Evolutionary conservation across 768 basidiomycete species (phyloP), one percentile per base, ranked within the genome.

Genomic region (Thelephora ganbajun): DNA sequence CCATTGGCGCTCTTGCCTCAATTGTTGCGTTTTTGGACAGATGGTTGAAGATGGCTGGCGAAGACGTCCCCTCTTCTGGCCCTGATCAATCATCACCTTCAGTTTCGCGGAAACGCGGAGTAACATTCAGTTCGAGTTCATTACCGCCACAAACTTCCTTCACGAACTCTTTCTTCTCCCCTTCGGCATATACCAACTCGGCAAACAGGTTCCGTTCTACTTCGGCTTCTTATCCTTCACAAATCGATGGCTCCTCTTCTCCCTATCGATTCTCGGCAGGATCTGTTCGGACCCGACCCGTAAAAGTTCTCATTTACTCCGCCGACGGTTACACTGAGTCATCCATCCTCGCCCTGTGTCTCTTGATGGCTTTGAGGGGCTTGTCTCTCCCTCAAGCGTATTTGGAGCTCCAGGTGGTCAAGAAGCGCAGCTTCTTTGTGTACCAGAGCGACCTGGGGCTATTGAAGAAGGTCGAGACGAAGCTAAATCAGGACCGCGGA

Each of bases 301-400:
- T 80, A 47, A 87, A 88, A 59, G 66, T 92, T 47, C 72, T 92
- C 51, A 61, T 92, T 23, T 86, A 89, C 62, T 84, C 82, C 14
- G 74, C 81, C 14, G 90, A 93, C 60, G 90, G 88, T 44, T 91
- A 94, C 67, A 97, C 94, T 19, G 93, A 97, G 63, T 85, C 87
- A 9, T 85, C 83, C 20, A 79, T 93, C 5, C 79, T 90, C 46
- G 92, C 91, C 18, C 70, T 97, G 46, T 78, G 79, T 53, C 75
- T 94, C 45, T 68, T 96, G 52, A 97, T 98, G 92, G 77, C 76
- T 20, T 66, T 80, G 46, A 76, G 74, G 48, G 66, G 68, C 16
- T 64, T 84, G 33, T 64, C 69, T 44, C 73, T 96, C 6, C 88
- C 92, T 7, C 89, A 93, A 60, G 94, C 92, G 6, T 97, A 94